These are phyloP conservation scores for Inga leiocalycina DNA, from an alignment of 306 rosid genomes.

Conservation along the genomic window DNA sequence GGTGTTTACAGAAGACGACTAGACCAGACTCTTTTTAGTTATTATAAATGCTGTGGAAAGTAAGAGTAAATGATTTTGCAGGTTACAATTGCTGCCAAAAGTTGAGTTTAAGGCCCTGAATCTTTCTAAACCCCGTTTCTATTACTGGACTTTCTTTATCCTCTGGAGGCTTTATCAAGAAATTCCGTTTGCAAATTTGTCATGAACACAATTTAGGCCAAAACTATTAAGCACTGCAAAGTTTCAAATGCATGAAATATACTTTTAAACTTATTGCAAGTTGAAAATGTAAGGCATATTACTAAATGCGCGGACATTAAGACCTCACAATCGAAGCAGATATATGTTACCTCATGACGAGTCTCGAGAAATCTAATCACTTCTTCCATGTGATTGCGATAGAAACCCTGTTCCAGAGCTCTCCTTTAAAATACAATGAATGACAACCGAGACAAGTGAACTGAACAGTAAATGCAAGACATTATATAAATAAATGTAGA, in stretches of 20 bases:
- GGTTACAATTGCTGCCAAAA: background rate
- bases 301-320: slow-evolving; percentile 1
- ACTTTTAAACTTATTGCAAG: background rate
- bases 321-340: slow-evolving; percentile 26
- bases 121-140: background rate
- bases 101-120: background rate
- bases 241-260: background rate
- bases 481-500: background rate
- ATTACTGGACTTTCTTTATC: background rate
- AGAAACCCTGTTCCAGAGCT: slow-evolving; percentile 76
- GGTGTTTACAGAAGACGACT: background rate
- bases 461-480: slow-evolving; percentile 33
- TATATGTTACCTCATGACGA: slow-evolving; percentile 72
- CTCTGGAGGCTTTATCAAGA: background rate
- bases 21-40: background rate
- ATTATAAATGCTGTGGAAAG: background rate
- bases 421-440: slow-evolving; percentile 36
- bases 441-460: slow-evolving; percentile 26
- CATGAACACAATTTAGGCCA: background rate
- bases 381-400: slow-evolving; percentile 97
- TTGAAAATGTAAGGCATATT: background rate
- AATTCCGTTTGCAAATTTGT: background rate
- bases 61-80: background rate
- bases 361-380: slow-evolving; percentile 83
- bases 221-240: background rate